phyloP scores from a whole-genome alignment of 768 basidiomycete species.

The Rossbeevera mucosa region DNA sequence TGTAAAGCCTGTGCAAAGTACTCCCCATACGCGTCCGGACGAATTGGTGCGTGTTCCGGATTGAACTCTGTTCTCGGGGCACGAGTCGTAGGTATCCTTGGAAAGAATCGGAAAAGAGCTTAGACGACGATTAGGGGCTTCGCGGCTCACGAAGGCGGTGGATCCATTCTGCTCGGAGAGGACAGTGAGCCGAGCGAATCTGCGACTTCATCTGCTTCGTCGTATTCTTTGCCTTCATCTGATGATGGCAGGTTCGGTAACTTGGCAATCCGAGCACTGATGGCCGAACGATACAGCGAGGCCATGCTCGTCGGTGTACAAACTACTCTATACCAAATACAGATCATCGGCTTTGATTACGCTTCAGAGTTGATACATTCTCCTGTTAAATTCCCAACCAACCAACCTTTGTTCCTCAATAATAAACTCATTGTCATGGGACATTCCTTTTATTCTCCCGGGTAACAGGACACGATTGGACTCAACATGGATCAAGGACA shows the following conservation, averaged over 20 bases:
- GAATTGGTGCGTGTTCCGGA: slow-evolving; percentile 70
- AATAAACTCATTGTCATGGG: too few species aligned
- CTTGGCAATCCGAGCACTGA: slow-evolving; percentile 70
- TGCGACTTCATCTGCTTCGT: slow-evolving; percentile 45
- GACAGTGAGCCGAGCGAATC: slow-evolving; percentile 62
- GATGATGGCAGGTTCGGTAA: slow-evolving; percentile 54
- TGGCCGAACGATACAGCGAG: slow-evolving; percentile 68
- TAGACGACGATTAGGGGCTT: not conserved
- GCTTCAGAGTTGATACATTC: too few species aligned
- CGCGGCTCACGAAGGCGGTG: slow-evolving; percentile 55
- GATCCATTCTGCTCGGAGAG: slow-evolving; percentile 45
- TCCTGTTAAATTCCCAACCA: too few species aligned
- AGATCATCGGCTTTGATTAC: slow-evolving; percentile 1
- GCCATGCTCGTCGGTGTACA: slow-evolving; percentile 44
- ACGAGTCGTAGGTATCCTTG: slow-evolving; percentile 25
- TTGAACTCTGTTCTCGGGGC: slow-evolving; percentile 41
- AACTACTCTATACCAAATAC: not conserved
- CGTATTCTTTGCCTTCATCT: slow-evolving; percentile 37
- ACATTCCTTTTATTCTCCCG: slow-evolving; percentile 19
- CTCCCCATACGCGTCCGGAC: slow-evolving; percentile 45
- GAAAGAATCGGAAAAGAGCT: slow-evolving; percentile 12
- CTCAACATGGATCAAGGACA: slow-evolving; percentile 68
- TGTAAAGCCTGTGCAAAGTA: slow-evolving; percentile 81
- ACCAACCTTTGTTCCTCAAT: too few species aligned
- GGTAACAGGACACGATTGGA: slow-evolving; percentile 31